Conservation (phyloP, 148 eudicot species). For the Camellia lanceoleosa region DNA sequence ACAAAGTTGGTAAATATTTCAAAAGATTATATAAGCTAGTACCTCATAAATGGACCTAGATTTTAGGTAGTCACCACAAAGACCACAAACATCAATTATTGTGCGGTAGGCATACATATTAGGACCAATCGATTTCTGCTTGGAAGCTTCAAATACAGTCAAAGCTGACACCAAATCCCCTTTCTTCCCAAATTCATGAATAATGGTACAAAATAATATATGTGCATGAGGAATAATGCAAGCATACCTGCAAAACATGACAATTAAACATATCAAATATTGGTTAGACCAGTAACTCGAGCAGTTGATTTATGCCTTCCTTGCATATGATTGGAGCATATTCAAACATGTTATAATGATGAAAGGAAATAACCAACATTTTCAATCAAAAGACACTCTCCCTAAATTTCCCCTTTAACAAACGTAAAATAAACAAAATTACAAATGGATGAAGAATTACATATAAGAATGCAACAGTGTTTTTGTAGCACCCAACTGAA, state of each 20-base stretch:
- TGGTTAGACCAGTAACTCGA: not conserved
- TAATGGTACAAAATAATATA: constrained; percentile 57
- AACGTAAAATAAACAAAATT: not conserved
- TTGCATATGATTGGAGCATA: not conserved
- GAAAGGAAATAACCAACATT: not conserved
- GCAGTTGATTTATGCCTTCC: not conserved
- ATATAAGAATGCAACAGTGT: not conserved
- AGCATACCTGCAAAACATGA: constrained; percentile 61
- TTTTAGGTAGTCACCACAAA: constrained; percentile 69
- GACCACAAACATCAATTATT: constrained; percentile 86
- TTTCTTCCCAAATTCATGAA: constrained; percentile 83
- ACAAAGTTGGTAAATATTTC: not conserved
- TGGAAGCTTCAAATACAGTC: constrained; percentile 72
- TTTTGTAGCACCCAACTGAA: not conserved
- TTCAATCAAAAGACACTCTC: not conserved
- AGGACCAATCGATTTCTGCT: constrained; percentile 48
- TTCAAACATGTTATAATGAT: constrained; percentile 3
- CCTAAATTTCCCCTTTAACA: not conserved
- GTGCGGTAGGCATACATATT: constrained; percentile 91
- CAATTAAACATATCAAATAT: not conserved
- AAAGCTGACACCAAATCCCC: constrained; percentile 68
- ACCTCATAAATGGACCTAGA: constrained; percentile 93
- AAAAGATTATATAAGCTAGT: constrained; percentile 21
- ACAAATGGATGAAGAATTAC: not conserved
- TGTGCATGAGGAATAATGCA: constrained; percentile 55